Evolutionary conservation across 495 filamentous ascomycete genomes (phyloP).

Genomic region (Emericellopsis terricola): DNA sequence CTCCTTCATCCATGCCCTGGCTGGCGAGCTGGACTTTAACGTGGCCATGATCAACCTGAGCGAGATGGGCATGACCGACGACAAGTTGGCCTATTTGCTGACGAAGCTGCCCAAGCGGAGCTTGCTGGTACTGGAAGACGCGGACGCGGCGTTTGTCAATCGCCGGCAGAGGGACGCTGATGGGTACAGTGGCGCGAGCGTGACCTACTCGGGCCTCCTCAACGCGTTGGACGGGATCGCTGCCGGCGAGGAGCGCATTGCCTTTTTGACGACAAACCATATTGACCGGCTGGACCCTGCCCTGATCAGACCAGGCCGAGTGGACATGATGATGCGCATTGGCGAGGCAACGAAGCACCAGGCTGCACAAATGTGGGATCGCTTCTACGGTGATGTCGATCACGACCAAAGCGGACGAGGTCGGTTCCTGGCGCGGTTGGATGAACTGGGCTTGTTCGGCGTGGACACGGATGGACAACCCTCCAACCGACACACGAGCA

Average conservation of each 20-base stretch:
- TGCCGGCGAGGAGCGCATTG: constrained; percentile 84
- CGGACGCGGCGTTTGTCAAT: constrained; percentile 82
- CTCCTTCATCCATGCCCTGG: constrained; percentile 89
- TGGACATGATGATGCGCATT: constrained; percentile 83
- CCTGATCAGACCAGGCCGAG: constrained; percentile 74
- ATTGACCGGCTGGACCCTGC: constrained; percentile 77
- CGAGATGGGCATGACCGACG: constrained; percentile 84
- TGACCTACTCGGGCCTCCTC: constrained; percentile 86
- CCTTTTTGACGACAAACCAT: constrained; percentile 92
- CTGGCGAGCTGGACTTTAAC: constrained; percentile 80
- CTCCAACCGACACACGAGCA: constrained; percentile 43
- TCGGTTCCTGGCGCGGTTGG: constrained; percentile 29
- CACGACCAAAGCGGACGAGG: constrained; percentile 34
- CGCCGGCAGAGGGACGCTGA: constrained; percentile 60
- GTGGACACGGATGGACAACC: constrained; percentile 19
- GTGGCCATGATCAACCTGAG: constrained; percentile 90
- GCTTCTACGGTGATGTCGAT: constrained; percentile 83
- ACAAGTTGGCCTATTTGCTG: constrained; percentile 72
- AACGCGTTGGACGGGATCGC: constrained; percentile 91
- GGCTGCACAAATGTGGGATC: constrained; percentile 75
- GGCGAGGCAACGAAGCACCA: constrained; percentile 78
- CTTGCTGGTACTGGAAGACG: constrained; percentile 80
- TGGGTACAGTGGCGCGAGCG: constrained; percentile 76
- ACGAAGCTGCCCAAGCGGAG: constrained; percentile 77
- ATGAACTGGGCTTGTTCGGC: constrained; percentile 28